Evolutionary conservation across 257 asterid species (phyloP), one percentile per base, ranked within the genome.

Genomic region (Thymus mandschuricus): DNA sequence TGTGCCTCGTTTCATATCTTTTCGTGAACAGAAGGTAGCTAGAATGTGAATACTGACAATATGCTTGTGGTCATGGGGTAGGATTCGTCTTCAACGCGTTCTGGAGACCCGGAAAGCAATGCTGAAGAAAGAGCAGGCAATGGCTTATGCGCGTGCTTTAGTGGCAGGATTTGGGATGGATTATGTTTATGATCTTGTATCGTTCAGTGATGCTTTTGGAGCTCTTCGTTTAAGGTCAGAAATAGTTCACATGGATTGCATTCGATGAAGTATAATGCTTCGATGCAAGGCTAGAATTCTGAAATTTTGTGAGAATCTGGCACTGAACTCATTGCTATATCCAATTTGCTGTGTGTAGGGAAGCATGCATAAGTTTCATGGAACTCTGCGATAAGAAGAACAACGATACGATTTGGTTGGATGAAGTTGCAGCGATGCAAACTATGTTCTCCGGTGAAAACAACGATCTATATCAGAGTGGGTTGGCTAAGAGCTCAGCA

Each of bases 91-190:
- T 64, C 88, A 87, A 65, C 89, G 92, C 55, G 89, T 83, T 72
- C 52, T 91, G 80, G 96, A 87, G 83, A 73, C 86, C 35, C 88
- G 97, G 64, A 88, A 83, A 74, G 88, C 89, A n/a, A 83, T 87
- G 58, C 86, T 91, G 38, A 81, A 82, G 86, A 91, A 87, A 73
- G 97, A 91, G 84, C 96, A 88, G 75, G 96, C 95, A 31, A 91
- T 91, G 97, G 96, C 97, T 49, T 89, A 87, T 66, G 96, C 97
- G 30, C 97, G 97, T n/a, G 90, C 97, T 57, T 51, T 88, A 69
- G 97, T 86, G 68, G 88, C 89, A 11, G 97, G 97, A 1, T 91
- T 81, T 45, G 95, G 87, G 75, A 80, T 79, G 80, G 96, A 82
- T 45, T 69, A 72, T 60, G 60, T 91, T 15, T 84, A 87, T 10